These are phyloP conservation scores for Podospora tetraspora DNA, from an alignment of 495 filamentous ascomycete genomes.

Conservation along the genomic window DNA sequence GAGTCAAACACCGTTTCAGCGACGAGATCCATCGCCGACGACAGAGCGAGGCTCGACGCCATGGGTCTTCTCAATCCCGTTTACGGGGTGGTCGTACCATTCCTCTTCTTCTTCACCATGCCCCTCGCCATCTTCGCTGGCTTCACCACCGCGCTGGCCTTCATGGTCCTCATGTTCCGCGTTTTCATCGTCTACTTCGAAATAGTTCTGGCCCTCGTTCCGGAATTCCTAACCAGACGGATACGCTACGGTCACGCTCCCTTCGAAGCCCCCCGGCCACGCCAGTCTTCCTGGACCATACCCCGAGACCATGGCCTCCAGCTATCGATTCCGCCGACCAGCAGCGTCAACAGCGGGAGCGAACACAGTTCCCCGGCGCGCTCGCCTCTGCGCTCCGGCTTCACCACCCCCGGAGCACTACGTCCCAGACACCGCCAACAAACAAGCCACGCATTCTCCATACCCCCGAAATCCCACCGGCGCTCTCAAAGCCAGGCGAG, in stretches of 20 bases:
- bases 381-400: neutral
- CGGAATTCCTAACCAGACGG: constrained; percentile 50
- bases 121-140: constrained; percentile 65
- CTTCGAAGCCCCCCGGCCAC: neutral
- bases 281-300: neutral
- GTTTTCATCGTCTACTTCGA: constrained; percentile 65
- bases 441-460: constrained; percentile 34
- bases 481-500: constrained; percentile 30
- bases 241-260: neutral
- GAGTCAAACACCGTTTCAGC: neutral
- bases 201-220: constrained; percentile 54
- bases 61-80: constrained; percentile 46
- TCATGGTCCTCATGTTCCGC: constrained; percentile 59
- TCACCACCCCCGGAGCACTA: constrained; percentile 3
- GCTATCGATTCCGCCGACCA: constrained; percentile 1
- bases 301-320: constrained; percentile 3
- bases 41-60: neutral
- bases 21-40: neutral
- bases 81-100: constrained; percentile 54
- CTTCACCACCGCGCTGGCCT: constrained; percentile 62
- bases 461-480: constrained; percentile 29
- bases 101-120: constrained; percentile 60
- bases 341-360: constrained; percentile 8
- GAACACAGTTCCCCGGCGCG: constrained; percentile 14
- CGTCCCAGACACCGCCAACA: constrained; percentile 15